Base-by-base conservation (phyloP, 306 rosid species). In the Casuarina glauca region DNA sequence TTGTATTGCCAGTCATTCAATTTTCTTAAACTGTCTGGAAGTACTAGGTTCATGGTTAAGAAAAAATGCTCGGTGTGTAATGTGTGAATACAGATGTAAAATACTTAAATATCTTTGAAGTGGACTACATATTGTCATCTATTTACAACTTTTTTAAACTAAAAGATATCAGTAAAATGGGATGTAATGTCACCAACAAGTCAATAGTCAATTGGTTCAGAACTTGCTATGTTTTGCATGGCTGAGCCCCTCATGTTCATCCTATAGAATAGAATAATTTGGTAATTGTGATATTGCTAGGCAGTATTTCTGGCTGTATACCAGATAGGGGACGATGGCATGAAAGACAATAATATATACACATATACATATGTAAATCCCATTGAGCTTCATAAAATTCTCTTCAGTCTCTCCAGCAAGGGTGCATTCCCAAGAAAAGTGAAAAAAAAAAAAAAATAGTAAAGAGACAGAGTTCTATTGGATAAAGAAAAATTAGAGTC, bases 331-430 rank as follows among this genome's bases (percentile, higher is more conserved):
- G 2, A 68, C 42, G 50, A 80, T 67, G 54, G 76, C 58, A 50
- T 53, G 45, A 76, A 9, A 58, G 64, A 57, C 76, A 72, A 55
- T 3, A 46, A 9, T 46, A 6, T 6, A 46, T 6, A 46, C 9
- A 1, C 50, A 46, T 8, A 46, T 46, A 46, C 9, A 11, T 57
- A 6, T 12, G 7, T 20, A 57, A 6, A 57, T 9, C 38, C 9
- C 35, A 44, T 38, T 63, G 54, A 73, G 77, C 55, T 60, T 38
- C 72, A 35, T 9, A 45, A 72, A 46, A 74, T 38, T 38, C 50
- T 76, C 63, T 57, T 57, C 13, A 20, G 7, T 2, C 36, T n/a
- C 63, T 57, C 63, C 63, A 20, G 39, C 35, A 10, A 20, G 36
- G 15, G 38, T 20, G 5, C 3, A 0, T 57, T 20, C 7, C 10